Evolutionary conservation across 2,329 filamentous ascomycete species (phyloP).

Genomic region (Fonsecaea pugnacius): DNA sequence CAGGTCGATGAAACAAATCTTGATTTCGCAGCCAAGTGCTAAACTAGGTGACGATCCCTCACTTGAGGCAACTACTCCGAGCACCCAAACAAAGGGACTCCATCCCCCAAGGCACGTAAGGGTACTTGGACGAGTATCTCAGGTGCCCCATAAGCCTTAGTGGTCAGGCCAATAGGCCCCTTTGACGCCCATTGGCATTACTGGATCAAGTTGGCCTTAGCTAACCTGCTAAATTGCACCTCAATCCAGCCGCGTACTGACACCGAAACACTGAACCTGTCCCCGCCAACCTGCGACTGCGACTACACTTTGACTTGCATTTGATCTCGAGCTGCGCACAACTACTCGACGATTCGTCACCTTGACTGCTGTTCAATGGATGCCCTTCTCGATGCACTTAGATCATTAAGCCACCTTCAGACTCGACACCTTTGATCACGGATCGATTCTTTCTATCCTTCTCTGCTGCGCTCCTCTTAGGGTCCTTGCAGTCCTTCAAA

Average conservation of each 20-base stretch:
- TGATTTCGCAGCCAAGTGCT: background rate
- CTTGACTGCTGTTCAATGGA: constrained; percentile 24
- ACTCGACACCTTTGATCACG: constrained; percentile 1
- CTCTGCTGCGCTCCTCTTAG: background rate
- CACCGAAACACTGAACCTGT: constrained; percentile 7
- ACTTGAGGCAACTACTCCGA: constrained; percentile 9
- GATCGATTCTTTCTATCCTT: background rate
- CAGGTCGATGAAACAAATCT: background rate
- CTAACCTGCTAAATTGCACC: constrained; percentile 10
- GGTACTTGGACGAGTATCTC: too few relatives aligned
- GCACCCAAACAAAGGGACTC: background rate
- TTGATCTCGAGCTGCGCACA: constrained; percentile 12
- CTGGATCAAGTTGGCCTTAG: background rate
- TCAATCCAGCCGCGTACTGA: constrained; percentile 9
- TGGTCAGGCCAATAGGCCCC: background rate
- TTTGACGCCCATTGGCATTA: background rate
- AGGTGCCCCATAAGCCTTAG: background rate
- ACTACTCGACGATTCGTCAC: constrained; percentile 15
- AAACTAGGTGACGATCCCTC: background rate
- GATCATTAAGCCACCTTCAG: constrained; percentile 14
- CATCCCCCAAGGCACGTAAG: background rate
- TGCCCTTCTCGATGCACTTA: constrained; percentile 10
- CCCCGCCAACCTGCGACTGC: constrained; percentile 10
- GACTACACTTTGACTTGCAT: constrained; percentile 8
- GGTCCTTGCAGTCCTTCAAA: background rate